Percentiles rank a stretch among this genome's conserved stretches.
Conservation (phyloP, 2,329 filamentous ascomycete species). For the Microsporum canis region DNA sequence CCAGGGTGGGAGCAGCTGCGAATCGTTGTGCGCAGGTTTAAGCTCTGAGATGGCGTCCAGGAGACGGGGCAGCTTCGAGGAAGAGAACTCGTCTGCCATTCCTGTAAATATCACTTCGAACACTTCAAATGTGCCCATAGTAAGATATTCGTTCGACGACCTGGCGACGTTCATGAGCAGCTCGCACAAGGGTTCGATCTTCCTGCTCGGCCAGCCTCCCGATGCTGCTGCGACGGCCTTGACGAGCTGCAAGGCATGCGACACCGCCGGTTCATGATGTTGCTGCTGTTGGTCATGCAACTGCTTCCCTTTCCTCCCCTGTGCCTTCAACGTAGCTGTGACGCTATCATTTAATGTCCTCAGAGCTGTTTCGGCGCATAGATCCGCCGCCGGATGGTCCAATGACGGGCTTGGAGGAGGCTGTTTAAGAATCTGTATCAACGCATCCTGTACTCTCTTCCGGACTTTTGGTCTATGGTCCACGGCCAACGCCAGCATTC, state of each 20-base stretch:
- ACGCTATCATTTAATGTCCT: constrained; percentile 63
- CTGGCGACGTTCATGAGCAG: constrained; percentile 77
- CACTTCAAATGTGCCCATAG: constrained; percentile 90
- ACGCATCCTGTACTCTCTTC: constrained; percentile 81
- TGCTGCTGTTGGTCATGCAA: constrained; percentile 35
- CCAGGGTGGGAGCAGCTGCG: constrained; percentile 89
- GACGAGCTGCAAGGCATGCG: constrained; percentile 83
- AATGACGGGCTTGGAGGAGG: constrained; percentile 83
- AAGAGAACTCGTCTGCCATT: constrained; percentile 77
- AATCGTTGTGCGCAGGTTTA: constrained; percentile 84
- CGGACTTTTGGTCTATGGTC: constrained; percentile 87
- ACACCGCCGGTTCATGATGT: constrained; percentile 67
- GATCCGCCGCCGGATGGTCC: constrained; percentile 88
- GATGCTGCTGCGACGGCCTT: constrained; percentile 80
- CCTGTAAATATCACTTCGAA: constrained; percentile 95
- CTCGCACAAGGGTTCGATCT: constrained; percentile 86
- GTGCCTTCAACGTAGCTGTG: constrained; percentile 55
- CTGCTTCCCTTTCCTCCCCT: constrained; percentile 54
- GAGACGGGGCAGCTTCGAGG: constrained; percentile 76
- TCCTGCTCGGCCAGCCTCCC: constrained; percentile 91
- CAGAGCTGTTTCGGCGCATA: constrained; percentile 87
- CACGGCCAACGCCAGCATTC: constrained; percentile 70
- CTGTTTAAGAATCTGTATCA: constrained; percentile 69
- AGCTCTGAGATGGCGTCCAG: constrained; percentile 87
- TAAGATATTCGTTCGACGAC: constrained; percentile 88